These are phyloP conservation scores for Mucor lusitanicus DNA, from an alignment of 371 early-diverging fungal species.

Conservation along the genomic window DNA sequence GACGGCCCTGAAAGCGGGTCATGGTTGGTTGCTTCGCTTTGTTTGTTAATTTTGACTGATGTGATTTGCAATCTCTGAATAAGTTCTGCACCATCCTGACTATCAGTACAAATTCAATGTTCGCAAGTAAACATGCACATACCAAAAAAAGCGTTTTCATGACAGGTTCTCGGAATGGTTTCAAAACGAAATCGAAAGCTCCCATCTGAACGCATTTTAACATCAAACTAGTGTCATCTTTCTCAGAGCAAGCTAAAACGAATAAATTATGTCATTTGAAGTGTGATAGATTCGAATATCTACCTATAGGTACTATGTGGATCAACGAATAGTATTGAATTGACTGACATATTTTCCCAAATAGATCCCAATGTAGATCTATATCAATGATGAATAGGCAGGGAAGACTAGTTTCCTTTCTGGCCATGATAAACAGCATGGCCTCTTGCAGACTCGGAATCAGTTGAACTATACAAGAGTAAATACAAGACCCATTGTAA, in stretches of 20 bases:
- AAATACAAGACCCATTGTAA: no score
- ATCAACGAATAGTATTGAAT: background rate
- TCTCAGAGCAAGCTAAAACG: slow-evolving; percentile 39
- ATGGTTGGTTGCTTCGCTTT: background rate
- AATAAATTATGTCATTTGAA: background rate
- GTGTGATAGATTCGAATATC: background rate
- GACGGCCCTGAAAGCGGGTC: slow-evolving; percentile 27
- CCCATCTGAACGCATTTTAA: slow-evolving; percentile 46
- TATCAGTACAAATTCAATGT: background rate
- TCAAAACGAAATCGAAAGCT: slow-evolving; percentile 56
- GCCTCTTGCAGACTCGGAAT: background rate
- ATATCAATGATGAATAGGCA: background rate
- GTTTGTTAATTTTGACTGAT: slow-evolving; percentile 14
- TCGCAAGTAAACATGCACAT: slow-evolving; percentile 5
- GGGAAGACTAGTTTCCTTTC: background rate
- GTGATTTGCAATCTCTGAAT: slow-evolving; percentile 1
- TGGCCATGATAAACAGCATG: slow-evolving; percentile 1
- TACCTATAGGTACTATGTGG: slow-evolving; percentile 2
- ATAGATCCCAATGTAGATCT: background rate
- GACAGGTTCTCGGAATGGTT: slow-evolving; percentile 48
- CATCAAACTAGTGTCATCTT: slow-evolving; percentile 39
- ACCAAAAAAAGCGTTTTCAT: slow-evolving; percentile 59
- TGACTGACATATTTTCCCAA: slow-evolving; percentile 6
- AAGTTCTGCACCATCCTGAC: background rate
- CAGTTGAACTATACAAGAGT: background rate